Evolutionary conservation across 495 filamentous ascomycete species (phyloP), one percentile per base, ranked within the genome.

Genomic region (Aspergillus leporis): DNA sequence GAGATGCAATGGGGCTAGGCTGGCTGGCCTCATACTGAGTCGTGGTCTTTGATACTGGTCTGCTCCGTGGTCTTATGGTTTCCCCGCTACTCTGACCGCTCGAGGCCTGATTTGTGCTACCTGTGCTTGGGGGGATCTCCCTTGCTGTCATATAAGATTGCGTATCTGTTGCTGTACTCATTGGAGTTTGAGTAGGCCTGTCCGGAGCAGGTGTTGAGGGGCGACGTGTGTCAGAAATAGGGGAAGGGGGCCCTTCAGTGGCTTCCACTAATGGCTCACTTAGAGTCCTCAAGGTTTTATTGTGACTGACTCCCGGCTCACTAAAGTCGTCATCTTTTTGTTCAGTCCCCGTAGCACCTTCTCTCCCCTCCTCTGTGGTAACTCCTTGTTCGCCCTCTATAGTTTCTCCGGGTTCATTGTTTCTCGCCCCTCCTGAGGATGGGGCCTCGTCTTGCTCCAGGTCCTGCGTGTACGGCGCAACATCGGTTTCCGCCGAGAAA

Each of bases 401-500:
- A 19, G 51, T 59, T 51, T 67, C 62, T 2, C 70, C 68, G 22
- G 60, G 57, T 41, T 61, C 61, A 36, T 62, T 62, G 19, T 67
- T 61, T 8, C 66, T 60, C 16, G 66, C 63, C 57, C 55, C 45
- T 32, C 61, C 58, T 3, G 58, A 56, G n/a, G n/a, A 23, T 56
- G 43, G 66, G 14, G 77, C 74, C 7, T 70, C 74, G 43, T 72
- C 69, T 22, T 74, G 66, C 12, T 79, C 74, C 22, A 68, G 68
- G 45, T 78, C 64, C 28, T 75, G 73, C 43, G 67, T 71, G 32
- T 74, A 73, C 51, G 74, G 74, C 25, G 74, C 69, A 10, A 75
- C 62, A 49, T 74, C 72, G 1, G 74, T 72, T 50, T 78, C 73
- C 0, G 79, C 79, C 2, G 78, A 77, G 66, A 87, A 87, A 1